Evolutionary conservation across 2,329 filamentous ascomycete genomes (phyloP), one percentile per base, ranked within the genome.

Genomic region (Trichoderma cornu-damae): DNA sequence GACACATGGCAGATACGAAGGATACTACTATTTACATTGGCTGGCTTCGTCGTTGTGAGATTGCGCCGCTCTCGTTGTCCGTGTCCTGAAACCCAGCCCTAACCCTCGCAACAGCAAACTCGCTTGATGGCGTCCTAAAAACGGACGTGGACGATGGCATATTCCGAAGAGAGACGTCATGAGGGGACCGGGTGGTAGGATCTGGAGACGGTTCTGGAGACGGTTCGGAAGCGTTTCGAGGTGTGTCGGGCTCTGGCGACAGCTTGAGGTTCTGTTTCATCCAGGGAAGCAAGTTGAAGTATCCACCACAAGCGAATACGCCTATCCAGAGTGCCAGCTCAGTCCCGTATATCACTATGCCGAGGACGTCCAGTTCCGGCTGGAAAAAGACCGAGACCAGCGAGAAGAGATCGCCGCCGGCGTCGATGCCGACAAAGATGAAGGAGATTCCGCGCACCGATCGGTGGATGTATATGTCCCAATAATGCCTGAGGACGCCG

Each of bases 381-480:
- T 87, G 79, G 61, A 86, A 88, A 40, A 86, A 72, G 14, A 89
- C 74, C 0, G 85, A 86, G 2, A 85, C 67, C 0, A 89, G 71
- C 0, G 85, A 88, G 54, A 85, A 85, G 3, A 89, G 67, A 67
- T 89, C 86, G 0, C 86, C 86, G 0, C 82, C 75, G 0, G 85
- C 86, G 69, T 89, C 86, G 42, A 89, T 86, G 1, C 75, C 82
- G 0, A 88, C 85, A 62, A 90, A 90, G 2, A 88, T 72, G 68
- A 89, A 89, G 1, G 85, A 88, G 37, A 89, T 88, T 6, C 86
- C 86, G 12, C 84, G 76, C 1, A 88, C 86, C 0, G 85, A 87
- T 6, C 82, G 77, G 62, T 87, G 80, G 2, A 76, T 66, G 64
- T 82, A 88, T 20, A 90, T 88, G 61, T 89, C 86, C 74, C 79